Evolutionary conservation across 495 filamentous ascomycete species (phyloP), one percentile per base, ranked within the genome.

Genomic region (Schizothecium vesticola): DNA sequence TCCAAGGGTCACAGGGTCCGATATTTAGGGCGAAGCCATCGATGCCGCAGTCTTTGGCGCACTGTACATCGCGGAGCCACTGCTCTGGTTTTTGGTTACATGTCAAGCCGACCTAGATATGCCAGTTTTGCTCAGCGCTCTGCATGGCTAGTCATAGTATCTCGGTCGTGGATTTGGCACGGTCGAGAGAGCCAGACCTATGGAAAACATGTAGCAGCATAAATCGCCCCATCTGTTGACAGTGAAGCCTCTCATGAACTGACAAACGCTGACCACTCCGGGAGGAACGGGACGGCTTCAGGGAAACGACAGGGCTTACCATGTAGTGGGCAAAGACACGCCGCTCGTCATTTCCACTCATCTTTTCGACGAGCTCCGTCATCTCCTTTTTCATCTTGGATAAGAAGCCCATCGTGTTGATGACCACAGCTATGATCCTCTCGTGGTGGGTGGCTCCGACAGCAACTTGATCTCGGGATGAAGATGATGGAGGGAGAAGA

Each of bases 1-100:
- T 86, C 72, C 82, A 85, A 0, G 74, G 72, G 64, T 89, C 86
- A 10, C 72, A 77, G 4, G 83, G 81, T 0, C 82, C 90, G 57
- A 91, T 83, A 67, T 93, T 92, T 31, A 92, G 73, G 0, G 86
- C 90, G 71, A 93, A 93, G 3, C 87, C 90, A 72, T 93, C 90
- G 61, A 93, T 91, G 43, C 87, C 83, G 0, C 86, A 82, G 16
- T 81, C 81, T 69, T 87, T 83, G 10, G 90, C 90, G 11, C 83
- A 75, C 9, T 71, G 74, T 58, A 92, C 89, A 62, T 92, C 89
- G 8, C 77, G 78, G 55, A 80, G 76, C 86, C 88, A 92, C 33
- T 89, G 81, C 16, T 79, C 76, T 1, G 68, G 61, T 0, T 80
- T 78, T 69, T 85, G 82, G 1, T 74, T 74, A 26, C 61, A 72